These are phyloP conservation scores for Discostella stelligeroides DNA, from an alignment of 108 stramenopile species.

Conservation along the genomic window DNA sequence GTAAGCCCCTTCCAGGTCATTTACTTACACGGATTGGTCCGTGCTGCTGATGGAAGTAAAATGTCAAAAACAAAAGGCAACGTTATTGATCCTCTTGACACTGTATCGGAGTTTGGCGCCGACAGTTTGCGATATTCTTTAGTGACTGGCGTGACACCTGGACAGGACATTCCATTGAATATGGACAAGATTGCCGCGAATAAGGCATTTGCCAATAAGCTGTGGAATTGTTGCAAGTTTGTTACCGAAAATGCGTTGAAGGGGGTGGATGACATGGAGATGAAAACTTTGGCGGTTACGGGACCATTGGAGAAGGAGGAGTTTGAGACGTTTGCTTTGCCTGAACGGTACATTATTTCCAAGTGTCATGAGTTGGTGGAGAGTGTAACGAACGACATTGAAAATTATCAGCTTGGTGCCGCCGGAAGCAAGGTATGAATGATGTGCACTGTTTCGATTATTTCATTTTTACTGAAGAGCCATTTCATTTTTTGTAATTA, in stretches of 20 bases:
- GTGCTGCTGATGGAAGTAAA: slow-evolving; percentile 94
- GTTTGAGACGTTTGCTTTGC: slow-evolving; percentile 69
- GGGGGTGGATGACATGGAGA: slow-evolving; percentile 63
- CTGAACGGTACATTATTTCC: slow-evolving; percentile 92
- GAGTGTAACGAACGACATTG: slow-evolving; percentile 85
- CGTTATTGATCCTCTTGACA: slow-evolving; percentile 97
- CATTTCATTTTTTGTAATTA: too few relatives aligned
- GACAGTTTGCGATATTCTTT: slow-evolving; percentile 93
- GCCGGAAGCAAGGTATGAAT: slow-evolving; percentile 76
- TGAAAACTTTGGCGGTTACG: slow-evolving; percentile 59
- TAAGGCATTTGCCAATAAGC: slow-evolving; percentile 96
- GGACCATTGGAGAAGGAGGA: slow-evolving; percentile 82
- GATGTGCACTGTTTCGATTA: not conserved
- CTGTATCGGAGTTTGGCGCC: slow-evolving; percentile 91
- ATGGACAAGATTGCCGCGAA: slow-evolving; percentile 91
- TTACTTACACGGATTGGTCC: slow-evolving; percentile 94
- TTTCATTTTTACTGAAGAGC: not conserved
- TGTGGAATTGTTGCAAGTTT: slow-evolving; percentile 97
- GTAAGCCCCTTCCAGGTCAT: slow-evolving; percentile 94
- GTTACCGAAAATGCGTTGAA: slow-evolving; percentile 87
- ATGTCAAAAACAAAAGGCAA: slow-evolving; percentile 99
- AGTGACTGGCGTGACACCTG: slow-evolving; percentile 95
- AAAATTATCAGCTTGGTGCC: slow-evolving; percentile 86
- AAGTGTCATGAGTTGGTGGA: slow-evolving; percentile 87
- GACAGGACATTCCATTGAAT: slow-evolving; percentile 91